phyloP scores from a whole-genome alignment of 2,329 filamentous ascomycete species.

The Diaporthe australafricana region DNA sequence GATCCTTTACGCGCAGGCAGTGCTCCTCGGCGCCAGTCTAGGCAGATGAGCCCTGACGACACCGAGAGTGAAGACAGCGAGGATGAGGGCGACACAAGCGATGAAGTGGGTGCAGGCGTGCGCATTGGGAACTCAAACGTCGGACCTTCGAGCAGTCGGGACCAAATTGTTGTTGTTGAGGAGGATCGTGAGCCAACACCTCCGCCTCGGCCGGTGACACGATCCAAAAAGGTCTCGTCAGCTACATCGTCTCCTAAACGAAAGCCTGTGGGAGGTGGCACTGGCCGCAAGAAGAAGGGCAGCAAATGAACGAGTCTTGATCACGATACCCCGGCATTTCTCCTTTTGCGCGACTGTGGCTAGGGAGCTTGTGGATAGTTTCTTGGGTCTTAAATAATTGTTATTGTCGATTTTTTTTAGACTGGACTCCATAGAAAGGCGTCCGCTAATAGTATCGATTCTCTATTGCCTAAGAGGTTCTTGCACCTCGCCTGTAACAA shows the following conservation, averaged over 20 bases:
- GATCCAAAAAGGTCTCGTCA: slow-evolving; percentile 50
- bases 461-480: neutral
- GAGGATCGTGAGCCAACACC: slow-evolving; percentile 43
- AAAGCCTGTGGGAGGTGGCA: slow-evolving; percentile 47
- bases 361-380: neutral
- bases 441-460: slow-evolving; percentile 27
- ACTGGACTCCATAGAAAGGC: slow-evolving; percentile 18
- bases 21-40: slow-evolving; percentile 32
- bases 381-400: slow-evolving; percentile 1
- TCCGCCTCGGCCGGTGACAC: slow-evolving; percentile 38
- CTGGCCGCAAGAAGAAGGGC: slow-evolving; percentile 43
- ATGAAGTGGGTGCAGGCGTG: slow-evolving; percentile 41
- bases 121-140: slow-evolving; percentile 32
- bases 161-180: slow-evolving; percentile 55
- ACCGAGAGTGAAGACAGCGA: slow-evolving; percentile 33
- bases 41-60: slow-evolving; percentile 32
- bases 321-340: slow-evolving; percentile 26
- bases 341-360: slow-evolving; percentile 2
- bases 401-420: slow-evolving; percentile 21
- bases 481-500: neutral
- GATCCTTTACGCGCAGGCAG: slow-evolving; percentile 22
- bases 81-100: slow-evolving; percentile 46
- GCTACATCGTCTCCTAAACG: slow-evolving; percentile 51
- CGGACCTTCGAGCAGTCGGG: slow-evolving; percentile 43
- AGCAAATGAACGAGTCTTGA: slow-evolving; percentile 30